Percentiles rank a stretch among this genome's conserved stretches.
Conservation (phyloP, 805 yeast species). For the Kodamaea hsintzibuensis region DNA sequence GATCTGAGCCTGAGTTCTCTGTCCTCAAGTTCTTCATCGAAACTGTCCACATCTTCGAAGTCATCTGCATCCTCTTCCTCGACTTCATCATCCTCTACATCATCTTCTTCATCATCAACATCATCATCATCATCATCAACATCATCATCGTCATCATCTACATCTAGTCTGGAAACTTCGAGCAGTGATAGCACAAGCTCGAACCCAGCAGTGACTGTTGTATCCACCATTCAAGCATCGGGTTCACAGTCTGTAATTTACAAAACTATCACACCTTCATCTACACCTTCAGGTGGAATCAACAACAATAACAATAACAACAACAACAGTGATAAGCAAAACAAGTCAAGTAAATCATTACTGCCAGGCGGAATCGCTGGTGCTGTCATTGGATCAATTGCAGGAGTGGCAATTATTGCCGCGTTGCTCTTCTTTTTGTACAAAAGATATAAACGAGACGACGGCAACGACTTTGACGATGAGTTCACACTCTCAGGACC, state of each 20-base stretch:
- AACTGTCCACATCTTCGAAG: slow-evolving; percentile 10
- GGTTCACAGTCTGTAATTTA: slow-evolving; percentile 19
- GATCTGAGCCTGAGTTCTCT: not conserved
- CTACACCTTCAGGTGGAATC: slow-evolving; percentile 9
- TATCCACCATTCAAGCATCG: slow-evolving; percentile 12
- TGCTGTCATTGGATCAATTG: slow-evolving; percentile 42
- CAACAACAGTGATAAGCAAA: slow-evolving; percentile 9
- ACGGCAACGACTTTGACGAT: slow-evolving; percentile 30
- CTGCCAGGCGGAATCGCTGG: slow-evolving; percentile 46
- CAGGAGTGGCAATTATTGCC: slow-evolving; percentile 36
- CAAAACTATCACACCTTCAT: slow-evolving; percentile 23
- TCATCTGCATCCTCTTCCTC: slow-evolving; percentile 14
- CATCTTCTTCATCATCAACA: slow-evolving; percentile 7
- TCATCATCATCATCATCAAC: slow-evolving; percentile 8
- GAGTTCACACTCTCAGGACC: slow-evolving; percentile 34
- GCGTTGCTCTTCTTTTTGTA: slow-evolving; percentile 17
- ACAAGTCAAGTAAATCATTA: slow-evolving; percentile 16
- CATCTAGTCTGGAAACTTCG: slow-evolving; percentile 6
- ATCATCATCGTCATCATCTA: slow-evolving; percentile 9
- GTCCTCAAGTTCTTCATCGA: slow-evolving; percentile 4
- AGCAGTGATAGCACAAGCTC: slow-evolving; percentile 17
- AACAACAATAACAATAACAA: slow-evolving; percentile 6
- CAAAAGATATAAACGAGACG: slow-evolving; percentile 15
- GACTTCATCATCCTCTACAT: slow-evolving; percentile 7
- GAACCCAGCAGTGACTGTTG: slow-evolving; percentile 6